Percentiles rank a stretch among this genome's conserved stretches.
Conservation (phyloP, 257 asterid species). For the Salvia splendens region DNA sequence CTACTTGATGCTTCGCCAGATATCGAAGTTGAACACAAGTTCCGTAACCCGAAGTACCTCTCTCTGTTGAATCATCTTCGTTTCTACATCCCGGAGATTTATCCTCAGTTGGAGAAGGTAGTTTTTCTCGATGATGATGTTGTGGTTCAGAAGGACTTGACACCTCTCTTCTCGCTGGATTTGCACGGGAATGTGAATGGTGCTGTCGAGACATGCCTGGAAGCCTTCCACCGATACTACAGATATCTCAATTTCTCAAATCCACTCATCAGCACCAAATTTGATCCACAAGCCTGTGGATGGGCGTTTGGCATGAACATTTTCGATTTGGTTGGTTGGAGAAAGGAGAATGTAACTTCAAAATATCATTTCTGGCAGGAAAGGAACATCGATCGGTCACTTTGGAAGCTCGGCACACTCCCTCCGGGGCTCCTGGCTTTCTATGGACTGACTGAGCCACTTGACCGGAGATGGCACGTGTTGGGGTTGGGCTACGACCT, state of each 20-base stretch:
- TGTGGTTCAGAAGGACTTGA: constrained; percentile 82
- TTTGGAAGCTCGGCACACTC: constrained; percentile 87
- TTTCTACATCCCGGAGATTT: constrained; percentile 82
- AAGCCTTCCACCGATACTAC: constrained; percentile 78
- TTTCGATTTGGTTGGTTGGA: constrained; percentile 82
- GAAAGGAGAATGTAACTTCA: constrained; percentile 65
- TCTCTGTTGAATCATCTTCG: constrained; percentile 70
- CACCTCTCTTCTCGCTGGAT: constrained; percentile 75
- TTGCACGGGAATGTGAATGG: constrained; percentile 90
- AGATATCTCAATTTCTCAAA: constrained; percentile 83
- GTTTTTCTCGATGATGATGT: constrained; percentile 86
- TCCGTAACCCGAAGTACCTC: constrained; percentile 60
- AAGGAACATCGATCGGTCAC: constrained; percentile 53
- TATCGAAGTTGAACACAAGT: constrained; percentile 46
- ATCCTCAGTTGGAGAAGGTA: constrained; percentile 79
- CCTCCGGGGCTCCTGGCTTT: constrained; percentile 86
- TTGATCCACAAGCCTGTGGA: constrained; percentile 90
- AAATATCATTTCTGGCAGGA: constrained; percentile 76
- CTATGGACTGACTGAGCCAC: constrained; percentile 79
- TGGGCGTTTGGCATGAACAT: constrained; percentile 95
- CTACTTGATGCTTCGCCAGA: constrained; percentile 43
- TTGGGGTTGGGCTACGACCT: constrained; percentile 79
- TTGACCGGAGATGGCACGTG: constrained; percentile 90
- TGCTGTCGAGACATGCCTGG: constrained; percentile 93
- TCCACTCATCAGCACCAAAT: constrained; percentile 71